Evolutionary conservation across 2,329 filamentous ascomycete species (phyloP).

Genomic region (Ilyonectria robusta): DNA sequence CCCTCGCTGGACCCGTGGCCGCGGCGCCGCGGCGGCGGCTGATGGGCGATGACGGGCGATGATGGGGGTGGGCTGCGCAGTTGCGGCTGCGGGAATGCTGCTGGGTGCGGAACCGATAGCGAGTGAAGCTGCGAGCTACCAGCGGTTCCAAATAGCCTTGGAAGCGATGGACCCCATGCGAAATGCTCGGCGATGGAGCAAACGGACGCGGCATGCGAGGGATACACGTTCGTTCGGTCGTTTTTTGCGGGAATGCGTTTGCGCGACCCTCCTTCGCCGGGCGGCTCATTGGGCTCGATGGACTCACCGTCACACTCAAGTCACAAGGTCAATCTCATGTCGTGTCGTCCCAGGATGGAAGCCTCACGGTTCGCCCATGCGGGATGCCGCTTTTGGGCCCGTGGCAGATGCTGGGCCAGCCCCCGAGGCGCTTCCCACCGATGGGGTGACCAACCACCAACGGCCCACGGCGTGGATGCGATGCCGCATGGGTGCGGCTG

Average conservation of each 20-base stretch:
- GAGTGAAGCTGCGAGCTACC: not conserved
- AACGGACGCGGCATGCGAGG: not conserved
- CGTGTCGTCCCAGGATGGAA: not conserved
- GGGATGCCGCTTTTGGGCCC: not conserved
- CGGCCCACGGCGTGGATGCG: not conserved
- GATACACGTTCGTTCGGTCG: not conserved
- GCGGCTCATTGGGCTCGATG: not conserved
- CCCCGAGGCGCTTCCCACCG: not conserved
- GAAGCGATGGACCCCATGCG: not conserved
- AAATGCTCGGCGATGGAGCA: not conserved
- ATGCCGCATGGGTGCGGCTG: not conserved
- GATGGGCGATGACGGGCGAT: not conserved
- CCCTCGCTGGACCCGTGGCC: not conserved
- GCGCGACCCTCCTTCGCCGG: not conserved
- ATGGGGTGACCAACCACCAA: not conserved
- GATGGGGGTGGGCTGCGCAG: not conserved
- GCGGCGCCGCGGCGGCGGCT: not conserved
- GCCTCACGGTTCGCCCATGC: not conserved
- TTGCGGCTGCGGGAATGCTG: not conserved
- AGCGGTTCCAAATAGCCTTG: not conserved
- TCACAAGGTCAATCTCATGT: not conserved
- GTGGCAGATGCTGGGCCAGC: not conserved
- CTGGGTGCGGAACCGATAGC: constrained; percentile 12
- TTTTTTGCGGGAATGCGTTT: not conserved
- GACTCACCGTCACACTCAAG: not conserved